A percentile compares a stretch with the other conserved stretches of the same genome.
Evolutionary conservation across 257 asterid species (phyloP).

Genomic region (Nicotiana benthamiana): DNA sequence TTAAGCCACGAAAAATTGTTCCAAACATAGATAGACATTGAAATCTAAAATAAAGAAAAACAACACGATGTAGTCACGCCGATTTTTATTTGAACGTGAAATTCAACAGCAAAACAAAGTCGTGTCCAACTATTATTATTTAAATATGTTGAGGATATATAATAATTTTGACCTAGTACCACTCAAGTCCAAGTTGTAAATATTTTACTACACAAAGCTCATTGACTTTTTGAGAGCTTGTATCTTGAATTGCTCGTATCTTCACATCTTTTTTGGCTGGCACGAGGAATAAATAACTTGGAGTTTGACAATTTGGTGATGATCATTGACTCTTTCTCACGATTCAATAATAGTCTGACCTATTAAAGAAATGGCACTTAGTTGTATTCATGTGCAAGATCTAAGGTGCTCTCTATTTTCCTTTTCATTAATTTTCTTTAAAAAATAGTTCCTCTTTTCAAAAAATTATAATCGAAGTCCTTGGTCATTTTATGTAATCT

Average conservation of each 20-base stretch:
- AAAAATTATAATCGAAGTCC: too few relatives aligned
- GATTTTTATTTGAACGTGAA: not conserved
- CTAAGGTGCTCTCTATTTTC: not conserved
- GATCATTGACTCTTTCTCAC: not conserved
- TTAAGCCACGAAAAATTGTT: not conserved
- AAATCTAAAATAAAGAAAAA: too few relatives aligned
- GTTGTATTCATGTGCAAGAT: not conserved
- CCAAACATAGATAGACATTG: not conserved
- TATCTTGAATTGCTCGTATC: not conserved
- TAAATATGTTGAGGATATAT: not conserved
- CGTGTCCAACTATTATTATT: not conserved
- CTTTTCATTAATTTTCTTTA: not conserved
- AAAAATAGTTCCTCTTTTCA: too few relatives aligned
- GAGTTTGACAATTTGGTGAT: not conserved
- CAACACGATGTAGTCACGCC: not conserved
- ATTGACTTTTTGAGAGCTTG: constrained; percentile 7
- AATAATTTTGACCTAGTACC: constrained; percentile 7
- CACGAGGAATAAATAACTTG: not conserved
- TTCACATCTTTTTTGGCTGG: not conserved
- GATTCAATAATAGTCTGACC: not conserved
- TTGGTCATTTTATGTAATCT: not conserved
- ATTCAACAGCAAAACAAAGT: not conserved
- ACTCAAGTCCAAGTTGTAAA: constrained; percentile 18
- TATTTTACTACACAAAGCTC: not conserved
- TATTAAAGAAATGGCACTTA: not conserved